These are phyloP conservation scores for Paramyrothecium roridum DNA, from an alignment of 2,329 filamentous ascomycete species.

Conservation along the genomic window DNA sequence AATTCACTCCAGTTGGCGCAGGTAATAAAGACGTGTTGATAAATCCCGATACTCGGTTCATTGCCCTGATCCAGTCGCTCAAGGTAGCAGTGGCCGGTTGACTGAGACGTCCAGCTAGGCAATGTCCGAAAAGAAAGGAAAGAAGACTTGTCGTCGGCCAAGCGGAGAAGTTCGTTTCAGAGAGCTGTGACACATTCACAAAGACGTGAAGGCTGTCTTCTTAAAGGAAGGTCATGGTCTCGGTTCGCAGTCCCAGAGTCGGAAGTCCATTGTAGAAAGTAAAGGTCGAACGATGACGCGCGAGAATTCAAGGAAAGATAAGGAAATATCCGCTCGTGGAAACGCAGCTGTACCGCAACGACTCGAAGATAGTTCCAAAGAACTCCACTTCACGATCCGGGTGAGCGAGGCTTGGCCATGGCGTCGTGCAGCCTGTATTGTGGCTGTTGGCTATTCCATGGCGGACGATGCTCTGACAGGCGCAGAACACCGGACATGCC, in stretches of 20 bases:
- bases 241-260: slow-evolving; percentile 9
- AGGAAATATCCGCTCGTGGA: slow-evolving; percentile 13
- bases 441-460: slow-evolving; percentile 3
- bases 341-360: slow-evolving; percentile 36
- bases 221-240: too few relatives aligned
- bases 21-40: too few relatives aligned
- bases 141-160: too few relatives aligned
- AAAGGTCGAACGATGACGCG: slow-evolving; percentile 11
- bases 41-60: too few relatives aligned
- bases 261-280: slow-evolving; percentile 14
- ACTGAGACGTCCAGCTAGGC: too few relatives aligned
- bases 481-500: slow-evolving; percentile 34
- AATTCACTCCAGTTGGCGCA: too few relatives aligned
- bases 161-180: too few relatives aligned
- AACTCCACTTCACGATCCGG: slow-evolving; percentile 5
- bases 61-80: too few relatives aligned
- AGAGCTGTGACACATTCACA: too few relatives aligned
- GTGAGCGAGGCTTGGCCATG: slow-evolving; percentile 1
- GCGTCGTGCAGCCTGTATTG: slow-evolving; percentile 7
- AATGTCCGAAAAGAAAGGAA: too few relatives aligned
- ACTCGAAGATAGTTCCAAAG: slow-evolving; percentile 12
- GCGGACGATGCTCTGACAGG: slow-evolving; percentile 10
- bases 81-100: too few relatives aligned
- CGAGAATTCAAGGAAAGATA: slow-evolving; percentile 24
- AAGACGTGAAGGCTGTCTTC: too few relatives aligned